Conservation (phyloP, 495 filamentous ascomycete species). For the Xanthoparmelia taractica region DNA sequence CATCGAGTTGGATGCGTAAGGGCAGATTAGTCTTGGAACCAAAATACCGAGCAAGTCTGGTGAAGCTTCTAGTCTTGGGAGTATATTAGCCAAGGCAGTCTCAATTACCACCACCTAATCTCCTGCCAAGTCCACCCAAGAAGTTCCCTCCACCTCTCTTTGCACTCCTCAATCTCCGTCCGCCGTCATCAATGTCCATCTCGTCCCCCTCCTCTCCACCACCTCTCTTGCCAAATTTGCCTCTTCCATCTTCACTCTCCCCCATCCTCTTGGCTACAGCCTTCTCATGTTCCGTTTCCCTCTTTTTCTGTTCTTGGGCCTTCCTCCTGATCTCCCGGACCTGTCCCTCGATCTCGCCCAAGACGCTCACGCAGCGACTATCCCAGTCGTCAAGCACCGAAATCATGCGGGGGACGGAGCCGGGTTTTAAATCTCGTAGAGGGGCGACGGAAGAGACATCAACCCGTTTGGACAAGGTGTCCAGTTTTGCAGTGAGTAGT, state of each 20-base stretch:
- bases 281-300: constrained; percentile 42
- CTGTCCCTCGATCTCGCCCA: constrained; percentile 65
- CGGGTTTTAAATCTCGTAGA: constrained; percentile 74
- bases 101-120: constrained; percentile 25
- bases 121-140: constrained; percentile 18
- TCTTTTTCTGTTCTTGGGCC: constrained; percentile 40
- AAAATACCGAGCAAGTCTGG: background rate
- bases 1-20: background rate
- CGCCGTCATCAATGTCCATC: constrained; percentile 52
- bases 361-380: constrained; percentile 62
- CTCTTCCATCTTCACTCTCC: constrained; percentile 22
- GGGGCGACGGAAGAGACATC: constrained; percentile 71
- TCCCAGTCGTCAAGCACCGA: constrained; percentile 65
- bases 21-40: background rate
- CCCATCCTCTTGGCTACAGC: constrained; percentile 29
- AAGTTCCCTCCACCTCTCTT: constrained; percentile 26
- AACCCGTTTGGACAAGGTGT: constrained; percentile 53
- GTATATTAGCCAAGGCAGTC: background rate
- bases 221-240: constrained; percentile 30
- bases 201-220: constrained; percentile 31
- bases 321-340: constrained; percentile 54
- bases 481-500: constrained; percentile 69
- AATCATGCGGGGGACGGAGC: constrained; percentile 58
- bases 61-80: background rate
- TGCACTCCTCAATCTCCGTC: constrained; percentile 37